Base-by-base conservation (phyloP, 352 stramenopile genomes). In the Phytopythium delawarense region DNA sequence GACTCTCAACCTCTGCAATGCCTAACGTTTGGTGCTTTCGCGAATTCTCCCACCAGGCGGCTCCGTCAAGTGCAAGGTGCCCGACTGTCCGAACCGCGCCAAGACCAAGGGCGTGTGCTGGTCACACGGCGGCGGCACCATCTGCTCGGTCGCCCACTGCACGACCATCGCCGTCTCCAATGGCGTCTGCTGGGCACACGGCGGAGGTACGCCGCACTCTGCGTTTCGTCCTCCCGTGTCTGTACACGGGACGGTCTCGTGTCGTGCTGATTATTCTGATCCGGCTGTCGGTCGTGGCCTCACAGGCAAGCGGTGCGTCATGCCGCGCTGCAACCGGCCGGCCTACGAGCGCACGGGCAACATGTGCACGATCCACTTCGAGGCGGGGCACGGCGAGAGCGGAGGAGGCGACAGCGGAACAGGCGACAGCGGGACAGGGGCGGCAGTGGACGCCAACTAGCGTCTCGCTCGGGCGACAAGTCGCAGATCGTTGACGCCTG, bases 101-200 rank as follows among this genome's bases (percentile, higher is more conserved):
- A 88, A 88, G 78, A 84, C 74, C 53, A 81, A 84, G 57, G 74
- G 78, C 56, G 74, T 88, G 1, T 88, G 78, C 62, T 88, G 78
- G 78, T 84, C 76, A 46, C 78, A 88, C 51, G 79, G 79, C 8
- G 79, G 79, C 3, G 79, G 79, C 56, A 88, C 72, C 23, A 68
- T 67, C 56, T 88, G 79, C 53, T 73, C 72, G 5, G 70, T 82
- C 54, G 63, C 67, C 23, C 63, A 60, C 21, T 88, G 79, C 52
- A 67, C 78, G 30, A 88, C 76, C 6, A 88, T 88, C 46, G 68
- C 79, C 1, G 76, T 88, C 6, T 88, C 79, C 34, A 72, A 86
- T 32, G 78, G 51, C 20, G 34, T 57, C 20, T 81, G 74, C 39
- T 81, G 74, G 71, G 71, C 74, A 2, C 74, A 81, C 30, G 74